Conservation (phyloP, 129 eudicot genomes). For the Tagetes patula region DNA sequence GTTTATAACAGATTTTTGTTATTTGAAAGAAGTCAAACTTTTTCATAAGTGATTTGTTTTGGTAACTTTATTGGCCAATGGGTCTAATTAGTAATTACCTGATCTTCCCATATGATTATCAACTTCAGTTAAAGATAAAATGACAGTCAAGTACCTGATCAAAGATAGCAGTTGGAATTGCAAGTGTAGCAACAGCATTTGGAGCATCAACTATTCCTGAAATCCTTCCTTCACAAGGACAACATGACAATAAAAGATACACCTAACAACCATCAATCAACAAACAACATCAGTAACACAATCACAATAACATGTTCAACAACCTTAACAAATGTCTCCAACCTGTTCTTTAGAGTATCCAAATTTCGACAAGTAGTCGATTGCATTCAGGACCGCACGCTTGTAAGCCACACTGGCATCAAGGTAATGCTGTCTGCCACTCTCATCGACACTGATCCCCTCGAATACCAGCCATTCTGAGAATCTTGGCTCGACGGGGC, state of each 20-base stretch:
- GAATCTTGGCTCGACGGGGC: constrained; percentile 92
- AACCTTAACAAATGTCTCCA: background rate
- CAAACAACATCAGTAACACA: constrained; percentile 4
- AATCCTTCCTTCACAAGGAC: constrained; percentile 99
- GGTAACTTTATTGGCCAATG: no score
- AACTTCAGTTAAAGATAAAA: background rate
- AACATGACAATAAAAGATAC: constrained; percentile 89
- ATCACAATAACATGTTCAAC: background rate
- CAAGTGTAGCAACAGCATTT: constrained; percentile 94
- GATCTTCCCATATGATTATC: background rate
- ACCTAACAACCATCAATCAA: constrained; percentile 43
- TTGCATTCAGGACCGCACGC: constrained; percentile 96
- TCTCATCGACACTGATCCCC: constrained; percentile 97
- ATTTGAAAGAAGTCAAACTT: no score
- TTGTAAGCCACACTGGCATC: constrained; percentile 94
- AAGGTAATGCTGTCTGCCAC: constrained; percentile 94
- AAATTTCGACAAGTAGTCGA: constrained; percentile 82
- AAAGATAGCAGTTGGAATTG: constrained; percentile 86
- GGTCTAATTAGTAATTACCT: no score
- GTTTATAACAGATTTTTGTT: no score
- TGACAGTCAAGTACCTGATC: constrained; percentile 63
- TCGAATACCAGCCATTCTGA: constrained; percentile 98
- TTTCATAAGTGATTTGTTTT: no score
- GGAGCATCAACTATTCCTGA: constrained; percentile 98
- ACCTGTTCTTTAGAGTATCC: constrained; percentile 99